phyloP scores from a whole-genome alignment of 2,329 filamentous ascomycete species.

The Botrytis fabae region DNA sequence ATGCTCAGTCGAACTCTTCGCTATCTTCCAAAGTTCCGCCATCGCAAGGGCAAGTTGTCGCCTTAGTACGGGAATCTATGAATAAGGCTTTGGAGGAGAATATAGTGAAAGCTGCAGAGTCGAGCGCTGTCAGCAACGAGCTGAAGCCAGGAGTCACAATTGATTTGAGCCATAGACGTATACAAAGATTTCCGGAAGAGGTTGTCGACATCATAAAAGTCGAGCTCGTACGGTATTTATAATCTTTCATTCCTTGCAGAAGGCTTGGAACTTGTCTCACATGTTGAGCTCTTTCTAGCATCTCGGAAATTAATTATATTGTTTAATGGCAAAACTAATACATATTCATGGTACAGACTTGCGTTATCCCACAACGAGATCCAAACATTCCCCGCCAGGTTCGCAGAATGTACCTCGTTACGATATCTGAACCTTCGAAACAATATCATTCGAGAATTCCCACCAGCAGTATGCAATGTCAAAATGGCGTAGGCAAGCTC shows the following conservation, averaged over 20 bases:
- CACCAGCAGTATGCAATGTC: slow-evolving; percentile 55
- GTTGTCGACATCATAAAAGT: slow-evolving; percentile 43
- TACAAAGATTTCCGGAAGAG: slow-evolving; percentile 49
- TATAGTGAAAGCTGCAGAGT: slow-evolving; percentile 61
- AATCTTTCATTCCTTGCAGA: slow-evolving; percentile 23
- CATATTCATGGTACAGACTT: slow-evolving; percentile 52
- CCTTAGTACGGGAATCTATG: slow-evolving; percentile 66
- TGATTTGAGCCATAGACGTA: slow-evolving; percentile 74
- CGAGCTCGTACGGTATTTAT: slow-evolving; percentile 40
- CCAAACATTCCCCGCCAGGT: slow-evolving; percentile 66
- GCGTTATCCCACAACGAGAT: slow-evolving; percentile 80
- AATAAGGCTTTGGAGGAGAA: slow-evolving; percentile 66
- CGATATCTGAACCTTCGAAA: slow-evolving; percentile 80
- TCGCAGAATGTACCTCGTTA: slow-evolving; percentile 73
- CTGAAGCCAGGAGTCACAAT: slow-evolving; percentile 70
- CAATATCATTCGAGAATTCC: slow-evolving; percentile 70
- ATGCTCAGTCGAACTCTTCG: slow-evolving; percentile 46
- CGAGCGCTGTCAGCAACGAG: slow-evolving; percentile 58
- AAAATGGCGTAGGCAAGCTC: neutral
- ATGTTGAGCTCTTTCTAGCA: neutral
- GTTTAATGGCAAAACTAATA: slow-evolving; percentile 31
- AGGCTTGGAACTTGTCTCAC: slow-evolving; percentile 3
- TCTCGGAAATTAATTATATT: neutral
- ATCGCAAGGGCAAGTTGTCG: slow-evolving; percentile 63
- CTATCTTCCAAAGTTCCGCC: slow-evolving; percentile 54